Conservation (phyloP, 164 flowering plant genomes). For the Echeveria elegans region DNA sequence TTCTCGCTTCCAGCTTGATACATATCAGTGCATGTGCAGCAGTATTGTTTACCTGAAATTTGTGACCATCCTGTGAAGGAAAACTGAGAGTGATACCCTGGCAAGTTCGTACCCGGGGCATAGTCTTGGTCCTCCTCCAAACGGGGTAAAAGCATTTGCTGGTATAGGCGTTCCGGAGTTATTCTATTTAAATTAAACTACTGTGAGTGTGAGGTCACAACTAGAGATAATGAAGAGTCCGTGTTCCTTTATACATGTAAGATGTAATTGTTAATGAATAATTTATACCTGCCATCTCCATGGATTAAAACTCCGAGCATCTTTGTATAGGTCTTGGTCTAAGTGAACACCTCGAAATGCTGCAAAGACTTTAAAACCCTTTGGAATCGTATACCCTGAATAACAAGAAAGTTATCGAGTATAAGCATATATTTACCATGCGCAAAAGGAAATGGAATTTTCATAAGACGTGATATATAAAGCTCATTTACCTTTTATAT, state of each 20-base stretch:
- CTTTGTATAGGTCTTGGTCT: conserved; percentile 58
- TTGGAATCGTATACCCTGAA: conserved; percentile 79
- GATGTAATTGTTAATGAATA: no score
- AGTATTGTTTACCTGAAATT: conserved; percentile 48
- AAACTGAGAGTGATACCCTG: conserved; percentile 70
- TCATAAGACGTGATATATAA: neutral
- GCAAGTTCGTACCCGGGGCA: conserved; percentile 96
- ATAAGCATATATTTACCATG: neutral
- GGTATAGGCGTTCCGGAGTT: conserved; percentile 26
- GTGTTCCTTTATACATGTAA: no score
- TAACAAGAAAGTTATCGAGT: neutral
- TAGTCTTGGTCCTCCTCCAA: conserved; percentile 85
- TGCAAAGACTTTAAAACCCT: conserved; percentile 86
- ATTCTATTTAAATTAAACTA: conserved; percentile 23
- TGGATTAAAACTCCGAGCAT: conserved; percentile 85
- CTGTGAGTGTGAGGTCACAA: no score
- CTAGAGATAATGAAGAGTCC: neutral
- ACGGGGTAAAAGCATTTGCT: conserved; percentile 55
- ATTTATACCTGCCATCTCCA: conserved; percentile 92
- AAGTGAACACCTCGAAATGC: conserved; percentile 89
- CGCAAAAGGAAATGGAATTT: neutral
- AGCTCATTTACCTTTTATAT: conserved; percentile 47
- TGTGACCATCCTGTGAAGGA: conserved; percentile 81
- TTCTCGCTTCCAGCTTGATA: neutral
- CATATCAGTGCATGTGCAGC: no score